Evolutionary conservation across 495 filamentous ascomycete species (phyloP), one percentile per base, ranked within the genome.

Genomic region (Penicillium psychrofluorescens): DNA sequence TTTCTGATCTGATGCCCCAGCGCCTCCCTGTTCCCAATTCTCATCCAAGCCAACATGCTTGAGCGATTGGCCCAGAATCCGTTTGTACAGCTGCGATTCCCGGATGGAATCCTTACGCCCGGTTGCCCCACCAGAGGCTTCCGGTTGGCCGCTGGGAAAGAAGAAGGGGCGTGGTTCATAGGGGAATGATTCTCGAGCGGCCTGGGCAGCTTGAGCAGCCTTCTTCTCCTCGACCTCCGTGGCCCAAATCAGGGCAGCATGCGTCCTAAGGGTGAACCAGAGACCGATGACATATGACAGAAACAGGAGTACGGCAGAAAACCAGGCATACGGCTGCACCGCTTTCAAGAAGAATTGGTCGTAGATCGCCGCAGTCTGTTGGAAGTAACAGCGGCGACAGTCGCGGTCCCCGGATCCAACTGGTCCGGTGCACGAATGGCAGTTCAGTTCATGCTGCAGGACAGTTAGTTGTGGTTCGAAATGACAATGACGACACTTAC

Each of bases 231-330:
- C 90, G 3, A 76, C 56, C 48, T 95, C 88, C 22, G 69, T 83
- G 56, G 88, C 90, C 92, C 92, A 99, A 45, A 99, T 99, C 29
- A 95, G 83, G 12, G 92, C 91, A 5, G 92, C 92, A 60, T 99
- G 92, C 2, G 92, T 99, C 47, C 94, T 74, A 6, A 99, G 77
- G 6, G 92, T 99, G 62, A 99, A 99, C 82, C 90, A 89, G 28
- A 97, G 71, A 11, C 92, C 92, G 49, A 97, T 92, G 31, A 92
- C 71, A 61, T 99, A 99, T 0, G 88, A 90, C 13, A 95, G 63
- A 67, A 99, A 98, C 29, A 99, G 75, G 50, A 90, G 77, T 12
- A 84, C 61, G 30, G 92, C 87, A 5, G 86, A 82, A 48, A 94
- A 75, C 74, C 88, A 95, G 50, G 85, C 95, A 62, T 94, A 99